Evolutionary conservation across 2,329 filamentous ascomycete species (phyloP).

Genomic region (Cercospora sojina): DNA sequence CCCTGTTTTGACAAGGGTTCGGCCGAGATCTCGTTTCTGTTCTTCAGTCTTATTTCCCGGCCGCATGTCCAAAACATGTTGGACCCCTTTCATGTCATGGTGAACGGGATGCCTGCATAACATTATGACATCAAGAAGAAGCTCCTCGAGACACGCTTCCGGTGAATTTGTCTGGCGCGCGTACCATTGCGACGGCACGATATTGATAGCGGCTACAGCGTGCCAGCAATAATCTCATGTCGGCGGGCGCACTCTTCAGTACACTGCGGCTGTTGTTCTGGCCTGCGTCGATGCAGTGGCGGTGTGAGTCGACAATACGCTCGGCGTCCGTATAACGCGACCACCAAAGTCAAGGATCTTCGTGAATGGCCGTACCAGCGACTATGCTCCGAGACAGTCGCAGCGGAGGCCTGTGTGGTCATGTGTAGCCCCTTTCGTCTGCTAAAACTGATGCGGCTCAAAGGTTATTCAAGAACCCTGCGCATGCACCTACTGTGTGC

Average conservation of each 20-base stretch:
- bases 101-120: neutral
- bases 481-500: neutral
- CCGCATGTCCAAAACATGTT: neutral
- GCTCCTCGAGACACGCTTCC: neutral
- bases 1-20: neutral
- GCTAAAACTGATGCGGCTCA: constrained; percentile 2
- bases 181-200: neutral
- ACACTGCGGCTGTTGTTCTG: neutral
- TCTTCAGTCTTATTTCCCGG: neutral
- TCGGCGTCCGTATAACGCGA: neutral
- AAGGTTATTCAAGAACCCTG: neutral
- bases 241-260: neutral
- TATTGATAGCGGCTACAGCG: neutral
- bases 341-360: neutral
- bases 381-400: neutral
- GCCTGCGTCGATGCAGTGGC: neutral
- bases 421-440: neutral
- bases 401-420: neutral
- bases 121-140: neutral
- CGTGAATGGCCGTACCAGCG: neutral
- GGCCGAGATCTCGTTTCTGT: neutral
- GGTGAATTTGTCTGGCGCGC: neutral
- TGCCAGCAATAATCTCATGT: neutral
- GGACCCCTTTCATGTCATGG: neutral
- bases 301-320: neutral